Conservation (phyloP, 1,139 yeast species). For the Scheffersomyces stambukii region DNA sequence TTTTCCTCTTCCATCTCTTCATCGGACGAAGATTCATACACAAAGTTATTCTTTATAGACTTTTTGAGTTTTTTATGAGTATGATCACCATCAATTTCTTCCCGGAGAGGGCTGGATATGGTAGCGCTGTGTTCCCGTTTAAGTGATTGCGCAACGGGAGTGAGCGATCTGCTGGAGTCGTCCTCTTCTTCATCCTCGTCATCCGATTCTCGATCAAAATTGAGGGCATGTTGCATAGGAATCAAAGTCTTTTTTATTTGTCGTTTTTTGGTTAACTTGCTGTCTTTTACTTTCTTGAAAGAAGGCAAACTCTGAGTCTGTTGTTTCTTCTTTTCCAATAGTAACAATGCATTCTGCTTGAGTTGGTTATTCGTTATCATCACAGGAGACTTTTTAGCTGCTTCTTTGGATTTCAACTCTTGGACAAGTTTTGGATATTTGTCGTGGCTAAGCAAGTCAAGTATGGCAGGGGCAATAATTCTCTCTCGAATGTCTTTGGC, state of each 20-base stretch:
- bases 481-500: conserved; percentile 74
- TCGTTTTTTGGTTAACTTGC: conserved; percentile 10
- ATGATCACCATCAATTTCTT: conserved; percentile 2
- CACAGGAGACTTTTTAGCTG: conserved; percentile 20
- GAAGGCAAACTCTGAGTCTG: conserved; percentile 36
- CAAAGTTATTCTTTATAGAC: too few relatives aligned
- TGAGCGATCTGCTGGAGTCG: conserved; percentile 36
- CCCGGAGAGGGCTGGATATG: conserved; percentile 27
- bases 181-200: conserved; percentile 35
- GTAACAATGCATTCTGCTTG: conserved; percentile 24
- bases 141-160: conserved; percentile 28
- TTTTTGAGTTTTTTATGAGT: conserved; percentile 16
- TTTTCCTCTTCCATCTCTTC: conserved; percentile 22
- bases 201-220: conserved; percentile 44
- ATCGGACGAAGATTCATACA: conserved; percentile 30
- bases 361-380: conserved; percentile 13
- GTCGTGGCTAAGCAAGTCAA: conserved; percentile 58
- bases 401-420: conserved; percentile 39
- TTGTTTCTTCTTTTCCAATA: conserved; percentile 23
- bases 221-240: conserved; percentile 74
- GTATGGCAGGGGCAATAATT: conserved; percentile 65
- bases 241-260: conserved; percentile 28
- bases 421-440: conserved; percentile 52
- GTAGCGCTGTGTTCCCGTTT: conserved; percentile 28
- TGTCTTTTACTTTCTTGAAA: conserved; percentile 41